Conservation (phyloP, 1,139 yeast species). For the Lodderomyces jiufengensis region DNA sequence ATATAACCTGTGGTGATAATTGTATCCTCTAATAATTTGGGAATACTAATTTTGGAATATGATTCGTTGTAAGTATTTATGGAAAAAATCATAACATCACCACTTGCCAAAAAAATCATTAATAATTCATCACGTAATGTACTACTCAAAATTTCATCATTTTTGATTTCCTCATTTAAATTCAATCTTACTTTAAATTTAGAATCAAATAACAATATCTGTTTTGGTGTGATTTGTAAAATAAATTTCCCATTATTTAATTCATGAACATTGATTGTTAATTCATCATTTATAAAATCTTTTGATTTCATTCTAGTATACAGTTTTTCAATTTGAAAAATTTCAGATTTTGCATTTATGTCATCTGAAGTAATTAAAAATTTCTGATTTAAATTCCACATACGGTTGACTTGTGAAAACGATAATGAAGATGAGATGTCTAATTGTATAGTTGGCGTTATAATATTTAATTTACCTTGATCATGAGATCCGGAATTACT, state of each 20-base stretch:
- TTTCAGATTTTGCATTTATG: constrained; percentile 59
- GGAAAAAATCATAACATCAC: constrained; percentile 50
- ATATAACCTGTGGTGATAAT: constrained; percentile 71
- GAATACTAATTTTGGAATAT: constrained; percentile 38
- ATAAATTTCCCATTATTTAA: constrained; percentile 58
- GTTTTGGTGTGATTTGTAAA: constrained; percentile 70
- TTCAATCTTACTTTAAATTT: constrained; percentile 47
- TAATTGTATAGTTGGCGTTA: constrained; percentile 65
- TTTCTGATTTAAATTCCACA: constrained; percentile 61
- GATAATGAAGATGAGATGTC: constrained; percentile 64
- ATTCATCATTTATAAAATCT: constrained; percentile 60
- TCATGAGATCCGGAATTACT: constrained; percentile 66
- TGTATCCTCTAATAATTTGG: constrained; percentile 52
- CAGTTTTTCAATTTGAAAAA: constrained; percentile 66
- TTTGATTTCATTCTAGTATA: constrained; percentile 63
- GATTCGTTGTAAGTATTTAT: constrained; percentile 40
- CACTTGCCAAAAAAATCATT: constrained; percentile 52
- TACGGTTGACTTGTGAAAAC: constrained; percentile 70
- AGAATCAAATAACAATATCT: constrained; percentile 61
- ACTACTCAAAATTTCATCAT: constrained; percentile 52
- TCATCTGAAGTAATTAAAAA: constrained; percentile 75
- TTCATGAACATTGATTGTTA: constrained; percentile 66
- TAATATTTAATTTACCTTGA: constrained; percentile 54
- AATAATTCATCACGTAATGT: constrained; percentile 48
- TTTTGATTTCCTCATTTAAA: constrained; percentile 35